Base-by-base conservation (phyloP, 108 stramenopile genomes). In the Phaeodactylum tricornutum region DNA sequence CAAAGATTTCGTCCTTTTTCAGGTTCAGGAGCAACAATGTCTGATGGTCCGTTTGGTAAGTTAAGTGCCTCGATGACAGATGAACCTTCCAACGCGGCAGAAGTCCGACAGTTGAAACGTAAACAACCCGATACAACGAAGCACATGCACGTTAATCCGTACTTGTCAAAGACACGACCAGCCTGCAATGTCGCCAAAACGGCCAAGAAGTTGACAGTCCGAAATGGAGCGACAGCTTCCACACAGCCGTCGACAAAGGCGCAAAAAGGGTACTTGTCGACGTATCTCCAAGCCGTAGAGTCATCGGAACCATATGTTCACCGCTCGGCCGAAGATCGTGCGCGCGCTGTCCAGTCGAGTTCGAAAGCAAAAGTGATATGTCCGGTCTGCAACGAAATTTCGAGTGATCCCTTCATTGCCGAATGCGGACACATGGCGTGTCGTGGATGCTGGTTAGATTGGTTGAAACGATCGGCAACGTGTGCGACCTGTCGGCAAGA, bases 391-490 rank as follows among this genome's bases (percentile, higher is more conserved):
- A 50, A 67, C 15, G 43, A 57, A 31, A 14, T 29, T 17, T 45
- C 32, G 19, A 35, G 59, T 19, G 37, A 79, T 61, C 72, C 72
- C 19, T 64, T 71, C 41, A 64, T 84, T 45, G 53, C 79, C 17
- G 57, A 65, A 9, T 90, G 87, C 54, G 67, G 66, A 5, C 79
- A 81, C 38, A 53, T 66, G 15, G 72, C 72, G 5, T 81, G 79
- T 43, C 21, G 40, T 5, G 25, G 33, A 22, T 81, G 77, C 34
- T 90, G 88, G 88, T 39, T 45, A 39, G 31, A 53, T 15, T 90
- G 88, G 88, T 62, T 90, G n/a, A 39, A 59, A 5, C 62, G 68
- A 20, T 57, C 55, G 16, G 33, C 41, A 19, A 74, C 75, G 9
- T 90, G 88, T 48, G 77, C 81, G 4, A 38, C 26, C 21, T 90